Base-by-base conservation (phyloP, 176 grass and related monocot species). In the Oryza australiensis region DNA sequence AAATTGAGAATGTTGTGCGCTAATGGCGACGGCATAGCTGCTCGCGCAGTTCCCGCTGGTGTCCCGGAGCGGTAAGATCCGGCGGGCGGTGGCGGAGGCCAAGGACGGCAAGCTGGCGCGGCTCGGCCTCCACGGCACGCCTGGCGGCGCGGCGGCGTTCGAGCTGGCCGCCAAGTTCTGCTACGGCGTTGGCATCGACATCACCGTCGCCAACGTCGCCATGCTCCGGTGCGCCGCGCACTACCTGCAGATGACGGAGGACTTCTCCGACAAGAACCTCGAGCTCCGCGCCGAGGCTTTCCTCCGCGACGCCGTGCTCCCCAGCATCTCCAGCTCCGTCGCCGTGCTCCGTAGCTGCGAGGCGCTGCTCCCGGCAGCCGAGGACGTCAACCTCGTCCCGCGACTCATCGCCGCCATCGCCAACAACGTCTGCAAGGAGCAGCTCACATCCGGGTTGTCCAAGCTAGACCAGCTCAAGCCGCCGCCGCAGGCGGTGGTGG, bases 191-290 rank as follows among this genome's bases (percentile, higher is more conserved):
- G 89, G 85, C 81, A 80, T 89, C 33, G 95, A 98, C 27, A 72
- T 94, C 41, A 94, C 88, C 14, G 57, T 86, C 0, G 83, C 84
- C 46, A 98, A 91, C 70, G 95, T 94, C 3, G 92, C 95, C 42
- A 84, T 76, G 88, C 95, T 98, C 16, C 77, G 84, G 26, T 93
- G 90, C 63, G 86, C 95, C 22, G 88, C 95, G 24, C 92, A 92
- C 77, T 91, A 94, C 89, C 90, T 98, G 45, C 92, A 94, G 86
- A 94, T 98, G 92, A 94, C 84, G 5, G 95, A 98, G 26, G 92
- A 91, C 45, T 93, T 89, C 66, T 90, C 86, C 15, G 90, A 92
- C 67, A 92, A 91, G 72, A 98, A 91, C 66, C 80, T 98, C 0
- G 88, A 93, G 86, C 83, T 85, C 63, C 88, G 80, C 68, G 78